Percentiles rank a stretch among this genome's conserved stretches.
phyloP scores from a whole-genome alignment of 202 grass and related monocot genomes.

The Saccharum hybrid region DNA sequence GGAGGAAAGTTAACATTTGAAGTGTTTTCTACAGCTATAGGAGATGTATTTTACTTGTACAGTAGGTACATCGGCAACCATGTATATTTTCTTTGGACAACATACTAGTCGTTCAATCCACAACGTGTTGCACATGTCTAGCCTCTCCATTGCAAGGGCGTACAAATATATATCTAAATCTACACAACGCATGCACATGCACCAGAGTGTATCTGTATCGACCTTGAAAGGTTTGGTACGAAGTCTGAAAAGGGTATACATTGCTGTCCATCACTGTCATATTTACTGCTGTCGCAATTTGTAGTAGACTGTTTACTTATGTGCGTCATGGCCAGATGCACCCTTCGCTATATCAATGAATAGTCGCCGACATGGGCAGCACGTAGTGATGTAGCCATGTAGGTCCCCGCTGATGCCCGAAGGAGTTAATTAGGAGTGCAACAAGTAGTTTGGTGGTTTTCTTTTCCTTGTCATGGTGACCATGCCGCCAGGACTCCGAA shows the following conservation, averaged over 20 bases:
- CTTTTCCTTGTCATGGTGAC: constrained; percentile 15
- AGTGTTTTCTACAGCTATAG: not conserved
- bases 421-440: not conserved
- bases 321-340: constrained; percentile 6
- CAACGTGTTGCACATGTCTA: not conserved
- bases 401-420: not conserved
- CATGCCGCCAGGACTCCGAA: not conserved
- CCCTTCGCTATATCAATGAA: constrained; percentile 6
- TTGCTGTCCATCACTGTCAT: not conserved
- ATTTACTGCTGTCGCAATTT: not conserved
- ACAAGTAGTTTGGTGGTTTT: constrained; percentile 10
- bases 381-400: not conserved
- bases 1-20: not conserved
- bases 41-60: not conserved
- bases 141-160: not conserved
- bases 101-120: not conserved
- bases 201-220: not conserved
- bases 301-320: not conserved
- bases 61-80: not conserved
- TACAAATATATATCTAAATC: not conserved
- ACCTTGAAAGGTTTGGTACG: not conserved
- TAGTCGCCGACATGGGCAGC: constrained; percentile 9
- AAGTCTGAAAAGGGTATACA: not conserved
- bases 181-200: not conserved
- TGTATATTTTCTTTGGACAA: not conserved